phyloP scores from a whole-genome alignment of 805 yeast genomes.

The Starmera pachycereana region DNA sequence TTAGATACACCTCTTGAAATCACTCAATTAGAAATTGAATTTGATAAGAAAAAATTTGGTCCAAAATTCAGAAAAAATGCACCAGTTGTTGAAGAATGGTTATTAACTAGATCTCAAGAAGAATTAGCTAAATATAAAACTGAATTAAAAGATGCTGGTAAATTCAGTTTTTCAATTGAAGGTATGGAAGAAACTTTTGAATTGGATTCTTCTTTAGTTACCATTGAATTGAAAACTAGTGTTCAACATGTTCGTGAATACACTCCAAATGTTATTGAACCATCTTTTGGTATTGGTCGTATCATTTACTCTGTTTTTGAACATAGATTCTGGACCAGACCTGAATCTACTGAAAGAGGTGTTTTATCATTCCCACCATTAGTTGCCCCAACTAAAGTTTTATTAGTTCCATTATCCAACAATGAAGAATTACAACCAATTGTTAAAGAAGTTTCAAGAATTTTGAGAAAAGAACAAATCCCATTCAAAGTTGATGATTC shows the following conservation, averaged over 20 bases:
- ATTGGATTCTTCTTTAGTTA: conserved; percentile 60
- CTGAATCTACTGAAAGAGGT: conserved; percentile 80
- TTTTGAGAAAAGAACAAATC: conserved; percentile 69
- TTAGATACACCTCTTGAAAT: conserved; percentile 77
- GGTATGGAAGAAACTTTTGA: conserved; percentile 57
- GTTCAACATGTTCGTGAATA: conserved; percentile 90
- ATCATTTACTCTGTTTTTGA: conserved; percentile 87
- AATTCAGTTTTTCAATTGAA: conserved; percentile 57
- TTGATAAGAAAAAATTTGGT: conserved; percentile 93
- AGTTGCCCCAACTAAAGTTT: conserved; percentile 96
- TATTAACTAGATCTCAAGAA: conserved; percentile 66
- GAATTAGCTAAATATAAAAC: conserved; percentile 70
- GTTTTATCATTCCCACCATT: conserved; percentile 88
- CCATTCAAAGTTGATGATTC: conserved; percentile 97
- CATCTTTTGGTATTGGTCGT: conserved; percentile 98
- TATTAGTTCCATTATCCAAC: conserved; percentile 87
- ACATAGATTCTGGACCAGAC: conserved; percentile 92
- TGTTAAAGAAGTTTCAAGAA: conserved; percentile 55
- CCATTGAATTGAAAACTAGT: conserved; percentile 67
- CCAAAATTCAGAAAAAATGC: conserved; percentile 98
- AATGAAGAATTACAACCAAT: conserved; percentile 73
- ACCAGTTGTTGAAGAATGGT: conserved; percentile 78
- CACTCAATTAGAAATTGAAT: conserved; percentile 73
- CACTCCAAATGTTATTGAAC: conserved; percentile 96
- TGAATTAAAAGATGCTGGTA: conserved; percentile 52